Evolutionary conservation across 768 basidiomycete species (phyloP).

Genomic region (Suillus weaverae): DNA sequence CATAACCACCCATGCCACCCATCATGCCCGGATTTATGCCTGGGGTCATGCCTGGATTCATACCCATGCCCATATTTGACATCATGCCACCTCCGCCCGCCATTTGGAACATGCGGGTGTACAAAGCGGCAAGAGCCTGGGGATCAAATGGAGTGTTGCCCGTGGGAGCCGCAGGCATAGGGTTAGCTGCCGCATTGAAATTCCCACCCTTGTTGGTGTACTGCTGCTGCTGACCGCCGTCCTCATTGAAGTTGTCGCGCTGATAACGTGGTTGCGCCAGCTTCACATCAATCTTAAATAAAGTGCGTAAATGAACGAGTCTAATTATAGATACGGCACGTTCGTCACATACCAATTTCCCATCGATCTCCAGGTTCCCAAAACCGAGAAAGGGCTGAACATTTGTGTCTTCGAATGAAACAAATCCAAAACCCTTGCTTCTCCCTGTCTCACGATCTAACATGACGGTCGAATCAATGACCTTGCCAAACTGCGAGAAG

Average conservation of each 20-base stretch:
- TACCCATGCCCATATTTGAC: constrained; percentile 44
- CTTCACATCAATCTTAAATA: constrained; percentile 89
- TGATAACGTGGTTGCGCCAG: constrained; percentile 90
- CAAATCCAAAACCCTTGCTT: constrained; percentile 97
- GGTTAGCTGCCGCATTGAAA: constrained; percentile 31
- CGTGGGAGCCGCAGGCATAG: constrained; percentile 25
- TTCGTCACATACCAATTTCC: constrained; percentile 73
- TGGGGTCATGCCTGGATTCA: constrained; percentile 1
- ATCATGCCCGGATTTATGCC: constrained; percentile 28
- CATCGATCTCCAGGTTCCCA: constrained; percentile 90
- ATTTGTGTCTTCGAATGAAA: constrained; percentile 91
- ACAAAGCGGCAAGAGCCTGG: constrained; percentile 87
- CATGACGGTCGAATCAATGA: constrained; percentile 99
- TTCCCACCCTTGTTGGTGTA: constrained; percentile 37
- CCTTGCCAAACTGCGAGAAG: constrained; percentile 92
- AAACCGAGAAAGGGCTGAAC: constrained; percentile 87
- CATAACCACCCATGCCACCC: constrained; percentile 35
- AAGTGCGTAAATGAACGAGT: not conserved
- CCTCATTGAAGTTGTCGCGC: constrained; percentile 63
- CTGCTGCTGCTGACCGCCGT: constrained; percentile 30
- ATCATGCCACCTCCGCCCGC: constrained; percentile 54
- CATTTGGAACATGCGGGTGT: constrained; percentile 94
- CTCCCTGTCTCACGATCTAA: constrained; percentile 92
- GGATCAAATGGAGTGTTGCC: constrained; percentile 82
- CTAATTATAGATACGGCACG: not conserved